Conservation (phyloP, 345 rosid genomes). For the Dipteronia sinensis region DNA sequence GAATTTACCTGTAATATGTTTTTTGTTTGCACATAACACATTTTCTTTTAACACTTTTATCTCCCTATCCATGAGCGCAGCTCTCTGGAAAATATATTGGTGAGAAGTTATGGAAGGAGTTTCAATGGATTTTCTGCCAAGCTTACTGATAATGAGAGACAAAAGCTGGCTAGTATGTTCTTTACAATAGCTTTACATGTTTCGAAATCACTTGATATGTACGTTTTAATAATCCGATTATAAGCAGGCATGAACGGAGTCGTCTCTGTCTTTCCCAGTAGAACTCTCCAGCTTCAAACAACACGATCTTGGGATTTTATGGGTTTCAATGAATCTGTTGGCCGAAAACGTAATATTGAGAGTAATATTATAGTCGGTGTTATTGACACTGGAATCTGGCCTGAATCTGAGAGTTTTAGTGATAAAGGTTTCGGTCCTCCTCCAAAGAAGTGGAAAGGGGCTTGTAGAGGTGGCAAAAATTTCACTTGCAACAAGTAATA, state of each 20-base stretch:
- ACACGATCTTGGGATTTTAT: constrained; percentile 59
- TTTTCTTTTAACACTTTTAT: background rate
- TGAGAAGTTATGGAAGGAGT: constrained; percentile 46
- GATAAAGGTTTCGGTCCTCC: constrained; percentile 53
- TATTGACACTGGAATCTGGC: constrained; percentile 46
- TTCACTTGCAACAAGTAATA: constrained; percentile 62
- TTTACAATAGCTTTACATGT: background rate
- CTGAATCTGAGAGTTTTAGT: constrained; percentile 47
- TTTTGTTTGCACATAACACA: constrained; percentile 6
- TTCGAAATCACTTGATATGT: no score
- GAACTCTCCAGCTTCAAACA: constrained; percentile 30
- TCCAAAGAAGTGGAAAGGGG: constrained; percentile 54
- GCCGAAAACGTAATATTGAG: background rate
- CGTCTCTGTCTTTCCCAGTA: constrained; percentile 43
- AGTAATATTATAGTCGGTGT: constrained; percentile 45
- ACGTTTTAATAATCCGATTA: background rate
- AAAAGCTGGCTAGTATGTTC: constrained; percentile 36
- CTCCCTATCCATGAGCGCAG: background rate
- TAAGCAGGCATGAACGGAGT: constrained; percentile 28
- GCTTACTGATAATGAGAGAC: constrained; percentile 39
- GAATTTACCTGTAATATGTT: no score
- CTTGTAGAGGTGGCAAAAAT: constrained; percentile 36
- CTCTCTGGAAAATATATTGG: constrained; percentile 13
- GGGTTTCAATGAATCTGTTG: constrained; percentile 30
- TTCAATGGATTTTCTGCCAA: constrained; percentile 55